These are phyloP conservation scores for Chlamydomonas applanata DNA, from an alignment of 139 green algal species.

Conservation along the genomic window DNA sequence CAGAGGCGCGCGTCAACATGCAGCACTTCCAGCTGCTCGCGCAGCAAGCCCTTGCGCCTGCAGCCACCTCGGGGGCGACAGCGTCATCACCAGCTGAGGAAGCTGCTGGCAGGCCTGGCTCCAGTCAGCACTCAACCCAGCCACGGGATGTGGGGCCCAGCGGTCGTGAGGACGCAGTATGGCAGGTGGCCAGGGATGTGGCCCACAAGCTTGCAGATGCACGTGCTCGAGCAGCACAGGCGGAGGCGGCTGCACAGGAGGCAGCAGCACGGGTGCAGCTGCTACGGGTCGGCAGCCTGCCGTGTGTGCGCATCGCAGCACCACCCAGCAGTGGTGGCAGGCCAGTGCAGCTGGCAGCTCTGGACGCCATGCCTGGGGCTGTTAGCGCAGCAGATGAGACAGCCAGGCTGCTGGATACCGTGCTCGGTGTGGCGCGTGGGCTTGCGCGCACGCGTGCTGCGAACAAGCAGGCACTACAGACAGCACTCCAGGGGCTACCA, in stretches of 20 bases:
- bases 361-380: not conserved
- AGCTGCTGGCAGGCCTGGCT: no score
- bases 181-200: no score
- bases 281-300: not conserved
- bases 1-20: no score
- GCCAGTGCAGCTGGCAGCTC: not conserved
- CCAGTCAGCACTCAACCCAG: no score
- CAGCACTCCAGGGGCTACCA: not conserved
- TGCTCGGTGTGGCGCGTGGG: conserved; percentile 1
- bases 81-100: no score
- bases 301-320: not conserved
- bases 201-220: no score
- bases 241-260: not conserved
- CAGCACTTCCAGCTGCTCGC: no score
- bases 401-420: not conserved
- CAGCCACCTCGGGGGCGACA: no score
- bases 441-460: not conserved
- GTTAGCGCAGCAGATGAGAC: not conserved
- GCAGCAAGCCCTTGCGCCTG: no score
- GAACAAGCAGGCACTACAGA: conserved; percentile 2
- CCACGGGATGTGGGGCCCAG: no score
- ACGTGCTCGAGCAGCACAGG: no score
- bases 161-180: no score
- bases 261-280: not conserved
- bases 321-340: not conserved